These are phyloP conservation scores for Crotalaria pallida DNA, from an alignment of 306 rosid genomes.

Conservation along the genomic window DNA sequence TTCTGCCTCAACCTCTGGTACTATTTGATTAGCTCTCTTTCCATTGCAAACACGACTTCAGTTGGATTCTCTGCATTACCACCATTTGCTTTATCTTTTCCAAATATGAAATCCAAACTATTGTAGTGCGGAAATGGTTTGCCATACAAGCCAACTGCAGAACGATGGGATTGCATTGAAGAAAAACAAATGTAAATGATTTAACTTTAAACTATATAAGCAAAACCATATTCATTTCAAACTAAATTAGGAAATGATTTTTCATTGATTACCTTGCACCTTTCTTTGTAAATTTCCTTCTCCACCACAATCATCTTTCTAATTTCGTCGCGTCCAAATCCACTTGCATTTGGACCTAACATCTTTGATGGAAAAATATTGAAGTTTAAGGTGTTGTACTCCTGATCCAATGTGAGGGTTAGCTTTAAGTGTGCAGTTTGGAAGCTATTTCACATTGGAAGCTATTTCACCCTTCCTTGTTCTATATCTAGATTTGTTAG, in stretches of 20 bases:
- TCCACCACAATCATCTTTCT: neutral
- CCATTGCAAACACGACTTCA: too few species aligned
- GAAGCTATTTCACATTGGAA: too few species aligned
- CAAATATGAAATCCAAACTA: neutral
- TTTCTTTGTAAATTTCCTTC: neutral
- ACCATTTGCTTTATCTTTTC: too few species aligned
- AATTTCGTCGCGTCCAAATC: neutral
- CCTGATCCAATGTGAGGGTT: neutral
- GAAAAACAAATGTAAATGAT: neutral
- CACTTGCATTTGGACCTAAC: neutral
- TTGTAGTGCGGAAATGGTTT: neutral
- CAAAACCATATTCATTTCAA: neutral
- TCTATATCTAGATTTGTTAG: neutral
- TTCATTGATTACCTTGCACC: neutral
- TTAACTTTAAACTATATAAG: neutral
- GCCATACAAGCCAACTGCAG: neutral
- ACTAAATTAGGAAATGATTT: neutral
- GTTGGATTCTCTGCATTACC: too few species aligned
- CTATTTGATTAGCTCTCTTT: too few species aligned
- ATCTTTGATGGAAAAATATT: too few species aligned
- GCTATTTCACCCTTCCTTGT: neutral
- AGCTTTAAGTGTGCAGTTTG: too few species aligned
- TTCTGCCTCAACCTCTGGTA: neutral
- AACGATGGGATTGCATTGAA: neutral
- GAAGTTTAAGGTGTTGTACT: neutral